These are phyloP conservation scores for Saccharomyces hybrid DNA, from an alignment of 1,139 yeast species.

Conservation along the genomic window DNA sequence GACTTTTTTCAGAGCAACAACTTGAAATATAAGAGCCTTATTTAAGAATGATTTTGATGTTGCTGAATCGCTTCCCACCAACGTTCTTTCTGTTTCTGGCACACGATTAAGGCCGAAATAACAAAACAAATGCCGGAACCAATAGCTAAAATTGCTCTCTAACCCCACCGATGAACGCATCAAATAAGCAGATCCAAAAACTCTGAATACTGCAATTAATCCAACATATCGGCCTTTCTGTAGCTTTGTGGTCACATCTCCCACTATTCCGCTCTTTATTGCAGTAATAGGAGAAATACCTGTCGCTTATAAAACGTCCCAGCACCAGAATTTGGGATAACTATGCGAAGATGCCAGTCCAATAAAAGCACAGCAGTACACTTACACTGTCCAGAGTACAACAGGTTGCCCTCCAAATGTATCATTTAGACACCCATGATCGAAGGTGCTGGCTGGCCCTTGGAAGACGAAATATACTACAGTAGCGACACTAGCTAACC, in stretches of 20 bases:
- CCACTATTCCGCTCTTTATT: slow-evolving; percentile 56
- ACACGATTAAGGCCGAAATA: slow-evolving; percentile 36
- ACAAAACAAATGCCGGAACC: slow-evolving; percentile 42
- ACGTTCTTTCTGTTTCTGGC: slow-evolving; percentile 65
- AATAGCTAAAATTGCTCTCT: slow-evolving; percentile 70
- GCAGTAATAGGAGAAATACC: slow-evolving; percentile 69
- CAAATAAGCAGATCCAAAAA: slow-evolving; percentile 63
- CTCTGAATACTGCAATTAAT: slow-evolving; percentile 52
- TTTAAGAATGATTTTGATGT: slow-evolving; percentile 37
- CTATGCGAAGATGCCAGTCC: slow-evolving; percentile 46
- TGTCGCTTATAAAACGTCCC: slow-evolving; percentile 57
- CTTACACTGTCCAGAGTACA: slow-evolving; percentile 41
- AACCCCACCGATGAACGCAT: slow-evolving; percentile 66
- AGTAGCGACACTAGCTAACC: slow-evolving; percentile 55
- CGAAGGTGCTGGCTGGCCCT: slow-evolving; percentile 50
- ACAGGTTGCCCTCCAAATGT: slow-evolving; percentile 63
- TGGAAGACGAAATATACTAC: slow-evolving; percentile 56
- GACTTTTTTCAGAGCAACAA: slow-evolving; percentile 20
- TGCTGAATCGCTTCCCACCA: slow-evolving; percentile 56
- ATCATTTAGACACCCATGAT: slow-evolving; percentile 61
- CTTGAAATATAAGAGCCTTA: slow-evolving; percentile 38
- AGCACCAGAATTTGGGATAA: slow-evolving; percentile 46
- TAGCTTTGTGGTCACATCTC: slow-evolving; percentile 56
- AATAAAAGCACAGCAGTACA: slow-evolving; percentile 50
- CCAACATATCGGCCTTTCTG: slow-evolving; percentile 65